These are phyloP conservation scores for Graphilbum sp. DNA, from an alignment of 2,329 filamentous ascomycete species.

Conservation along the genomic window DNA sequence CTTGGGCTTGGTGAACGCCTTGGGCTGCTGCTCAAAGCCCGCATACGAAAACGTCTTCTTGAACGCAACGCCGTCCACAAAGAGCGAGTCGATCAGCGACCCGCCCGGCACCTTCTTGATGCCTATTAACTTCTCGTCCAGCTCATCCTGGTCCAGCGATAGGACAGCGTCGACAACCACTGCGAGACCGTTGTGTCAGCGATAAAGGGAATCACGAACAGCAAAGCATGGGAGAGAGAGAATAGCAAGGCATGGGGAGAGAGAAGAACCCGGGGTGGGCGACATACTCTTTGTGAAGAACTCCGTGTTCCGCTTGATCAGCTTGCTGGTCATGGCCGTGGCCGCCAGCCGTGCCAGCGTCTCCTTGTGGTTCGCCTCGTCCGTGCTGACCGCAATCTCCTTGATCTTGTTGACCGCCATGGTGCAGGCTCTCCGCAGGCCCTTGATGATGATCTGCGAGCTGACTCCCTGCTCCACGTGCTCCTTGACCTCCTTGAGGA, in stretches of 20 bases:
- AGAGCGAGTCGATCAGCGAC: conserved; percentile 87
- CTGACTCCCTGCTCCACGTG: conserved; percentile 93
- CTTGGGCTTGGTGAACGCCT: conserved; percentile 84
- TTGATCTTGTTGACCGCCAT: conserved; percentile 98
- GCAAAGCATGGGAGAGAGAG: too few relatives aligned
- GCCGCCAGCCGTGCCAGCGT: conserved; percentile 79
- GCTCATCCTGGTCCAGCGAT: conserved; percentile 86
- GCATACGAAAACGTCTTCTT: conserved; percentile 99
- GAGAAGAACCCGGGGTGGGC: background rate
- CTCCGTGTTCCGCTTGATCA: conserved; percentile 90
- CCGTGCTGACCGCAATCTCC: conserved; percentile 82
- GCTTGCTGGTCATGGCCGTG: conserved; percentile 98
- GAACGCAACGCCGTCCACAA: conserved; percentile 96
- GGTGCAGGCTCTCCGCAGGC: conserved; percentile 66
- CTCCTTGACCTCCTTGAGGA: conserved; percentile 91
- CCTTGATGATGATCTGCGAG: conserved; percentile 96
- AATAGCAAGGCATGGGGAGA: background rate
- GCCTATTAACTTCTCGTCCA: conserved; percentile 95
- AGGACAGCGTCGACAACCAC: conserved; percentile 97
- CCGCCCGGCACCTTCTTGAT: conserved; percentile 97
- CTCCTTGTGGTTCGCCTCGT: conserved; percentile 69
- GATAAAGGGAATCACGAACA: background rate
- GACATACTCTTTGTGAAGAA: conserved; percentile 92
- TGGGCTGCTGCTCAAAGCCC: conserved; percentile 97
- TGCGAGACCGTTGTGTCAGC: conserved; percentile 23